Conservation (phyloP, 1,139 yeast genomes). For the Taphrina populina region DNA sequence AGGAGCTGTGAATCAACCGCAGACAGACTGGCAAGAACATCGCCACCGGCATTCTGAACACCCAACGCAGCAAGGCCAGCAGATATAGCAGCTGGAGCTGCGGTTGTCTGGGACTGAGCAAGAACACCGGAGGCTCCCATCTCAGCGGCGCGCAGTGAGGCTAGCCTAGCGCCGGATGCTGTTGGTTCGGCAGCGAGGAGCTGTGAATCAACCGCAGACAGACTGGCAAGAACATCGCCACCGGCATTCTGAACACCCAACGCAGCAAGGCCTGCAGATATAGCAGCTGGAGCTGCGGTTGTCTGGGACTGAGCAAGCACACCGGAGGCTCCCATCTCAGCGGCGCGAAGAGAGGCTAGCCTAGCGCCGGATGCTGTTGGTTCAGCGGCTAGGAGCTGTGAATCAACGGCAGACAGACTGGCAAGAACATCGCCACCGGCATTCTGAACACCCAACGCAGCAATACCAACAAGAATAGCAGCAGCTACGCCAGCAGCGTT, state of each 20-base stretch:
- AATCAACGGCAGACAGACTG: not conserved
- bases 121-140: conserved; percentile 12
- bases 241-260: not conserved
- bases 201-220: not conserved
- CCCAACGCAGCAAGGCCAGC: conserved; percentile 6
- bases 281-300: conserved; percentile 9
- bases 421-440: conserved; percentile 1
- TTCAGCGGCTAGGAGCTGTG: conserved; percentile 4
- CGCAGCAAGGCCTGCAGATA: conserved; percentile 4
- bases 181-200: conserved; percentile 10
- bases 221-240: conserved; percentile 2
- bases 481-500: conserved; percentile 5
- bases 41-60: not conserved
- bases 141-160: conserved; percentile 3
- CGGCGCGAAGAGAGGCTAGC: conserved; percentile 2
- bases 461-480: conserved; percentile 2
- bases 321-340: conserved; percentile 13
- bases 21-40: conserved; percentile 9
- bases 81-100: conserved; percentile 6
- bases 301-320: conserved; percentile 9
- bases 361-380: conserved; percentile 10
- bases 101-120: conserved; percentile 6
- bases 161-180: conserved; percentile 10
- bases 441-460: not conserved
- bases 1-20: conserved; percentile 6